Evolutionary conservation across 2,329 filamentous ascomycete genomes (phyloP).

Genomic region (Bipolaris bicolor): DNA sequence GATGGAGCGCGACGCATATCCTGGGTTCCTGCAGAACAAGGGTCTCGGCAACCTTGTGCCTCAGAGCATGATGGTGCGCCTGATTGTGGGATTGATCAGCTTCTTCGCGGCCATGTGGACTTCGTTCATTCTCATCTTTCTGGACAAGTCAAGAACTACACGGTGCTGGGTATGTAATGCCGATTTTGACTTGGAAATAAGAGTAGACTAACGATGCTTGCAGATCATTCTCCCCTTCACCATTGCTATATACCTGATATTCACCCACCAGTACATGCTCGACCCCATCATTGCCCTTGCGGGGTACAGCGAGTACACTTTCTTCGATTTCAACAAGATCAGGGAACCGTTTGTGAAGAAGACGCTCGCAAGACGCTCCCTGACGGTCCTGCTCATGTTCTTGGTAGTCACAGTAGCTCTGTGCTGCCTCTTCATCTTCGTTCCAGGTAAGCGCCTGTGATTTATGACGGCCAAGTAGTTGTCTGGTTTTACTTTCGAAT

Average conservation of each 20-base stretch:
- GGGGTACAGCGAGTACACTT: slow-evolving; percentile 95
- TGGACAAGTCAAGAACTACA: slow-evolving; percentile 74
- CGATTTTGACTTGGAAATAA: neutral
- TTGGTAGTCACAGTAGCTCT: slow-evolving; percentile 79
- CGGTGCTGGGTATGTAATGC: slow-evolving; percentile 78
- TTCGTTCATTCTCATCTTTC: slow-evolving; percentile 90
- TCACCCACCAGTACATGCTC: slow-evolving; percentile 91
- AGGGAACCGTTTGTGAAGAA: slow-evolving; percentile 89
- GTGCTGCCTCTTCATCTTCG: slow-evolving; percentile 89
- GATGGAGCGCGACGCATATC: slow-evolving; percentile 99
- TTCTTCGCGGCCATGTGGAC: slow-evolving; percentile 96
- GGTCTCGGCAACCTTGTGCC: slow-evolving; percentile 95
- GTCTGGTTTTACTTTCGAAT: slow-evolving; percentile 15
- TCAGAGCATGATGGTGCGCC: slow-evolving; percentile 81
- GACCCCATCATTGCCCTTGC: slow-evolving; percentile 87
- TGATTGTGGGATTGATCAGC: slow-evolving; percentile 82
- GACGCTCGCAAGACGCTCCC: slow-evolving; percentile 80
- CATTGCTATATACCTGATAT: slow-evolving; percentile 74
- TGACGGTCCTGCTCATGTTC: slow-evolving; percentile 80
- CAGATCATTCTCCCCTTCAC: slow-evolving; percentile 88
- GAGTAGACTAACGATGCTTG: neutral
- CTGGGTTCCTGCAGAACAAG: slow-evolving; percentile 92
- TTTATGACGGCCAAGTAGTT: neutral
- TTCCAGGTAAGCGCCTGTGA: slow-evolving; percentile 82
- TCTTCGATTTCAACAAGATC: slow-evolving; percentile 87